phyloP scores from a whole-genome alignment of 2,329 filamentous ascomycete genomes.

The Raffaelea deltoideospora region DNA sequence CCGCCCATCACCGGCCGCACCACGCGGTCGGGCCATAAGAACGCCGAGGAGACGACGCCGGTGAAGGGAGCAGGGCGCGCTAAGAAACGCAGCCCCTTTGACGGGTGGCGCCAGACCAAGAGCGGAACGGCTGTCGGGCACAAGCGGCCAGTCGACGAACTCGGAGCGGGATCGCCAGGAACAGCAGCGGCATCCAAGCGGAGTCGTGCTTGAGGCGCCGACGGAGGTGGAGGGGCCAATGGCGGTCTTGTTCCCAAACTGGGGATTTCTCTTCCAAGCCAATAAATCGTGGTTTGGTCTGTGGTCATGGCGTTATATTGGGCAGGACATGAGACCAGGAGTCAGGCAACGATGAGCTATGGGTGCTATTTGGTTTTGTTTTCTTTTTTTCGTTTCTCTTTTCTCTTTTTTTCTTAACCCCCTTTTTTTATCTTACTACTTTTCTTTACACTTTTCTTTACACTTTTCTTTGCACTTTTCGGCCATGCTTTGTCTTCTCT shows the following conservation, averaged over 20 bases:
- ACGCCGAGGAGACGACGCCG: conserved; percentile 25
- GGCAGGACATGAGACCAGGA: no score
- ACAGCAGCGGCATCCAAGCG: conserved; percentile 25
- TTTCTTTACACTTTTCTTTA: background rate
- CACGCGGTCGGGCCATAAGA: conserved; percentile 40
- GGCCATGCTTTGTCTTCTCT: no score
- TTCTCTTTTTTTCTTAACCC: background rate
- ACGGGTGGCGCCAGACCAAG: conserved; percentile 55
- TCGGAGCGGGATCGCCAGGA: conserved; percentile 12
- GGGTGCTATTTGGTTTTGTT: conserved; percentile 1
- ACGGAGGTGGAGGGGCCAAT: no score
- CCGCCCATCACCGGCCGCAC: conserved; percentile 47
- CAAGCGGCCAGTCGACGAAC: conserved; percentile 26
- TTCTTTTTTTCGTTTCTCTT: conserved; percentile 1
- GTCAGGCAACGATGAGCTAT: no score
- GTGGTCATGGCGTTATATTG: no score
- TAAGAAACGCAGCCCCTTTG: conserved; percentile 40
- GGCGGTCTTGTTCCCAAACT: background rate
- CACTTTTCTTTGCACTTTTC: background rate
- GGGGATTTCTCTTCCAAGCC: background rate
- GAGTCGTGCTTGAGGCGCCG: conserved; percentile 9
- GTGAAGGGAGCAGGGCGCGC: conserved; percentile 21
- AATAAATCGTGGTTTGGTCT: no score
- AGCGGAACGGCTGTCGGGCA: conserved; percentile 19
- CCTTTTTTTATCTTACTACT: background rate